Evolutionary conservation across 352 stramenopile species (phyloP).

Genomic region (Globisporangium takayamanum): DNA sequence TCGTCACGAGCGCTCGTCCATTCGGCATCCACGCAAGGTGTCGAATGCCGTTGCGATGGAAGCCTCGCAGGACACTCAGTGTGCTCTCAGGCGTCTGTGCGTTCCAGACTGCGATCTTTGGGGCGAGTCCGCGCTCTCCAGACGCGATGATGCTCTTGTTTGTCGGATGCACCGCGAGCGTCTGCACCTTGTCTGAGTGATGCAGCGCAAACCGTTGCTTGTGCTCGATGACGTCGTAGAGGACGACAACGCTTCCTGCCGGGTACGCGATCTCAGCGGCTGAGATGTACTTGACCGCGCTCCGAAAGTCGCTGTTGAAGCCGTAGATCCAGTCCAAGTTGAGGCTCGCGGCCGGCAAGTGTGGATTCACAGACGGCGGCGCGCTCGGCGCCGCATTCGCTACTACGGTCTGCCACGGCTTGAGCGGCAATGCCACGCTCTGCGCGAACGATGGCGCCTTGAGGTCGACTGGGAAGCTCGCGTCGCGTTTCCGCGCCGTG

Average conservation of each 20-base stretch:
- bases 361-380: constrained; percentile 40
- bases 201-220: constrained; percentile 60
- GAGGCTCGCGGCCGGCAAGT: constrained; percentile 48
- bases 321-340: constrained; percentile 78
- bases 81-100: constrained; percentile 28
- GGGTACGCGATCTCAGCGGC: constrained; percentile 58
- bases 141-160: constrained; percentile 45
- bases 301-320: constrained; percentile 65
- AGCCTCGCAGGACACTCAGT: constrained; percentile 57
- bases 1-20: constrained; percentile 50
- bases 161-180: constrained; percentile 48
- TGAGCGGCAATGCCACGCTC: constrained; percentile 19
- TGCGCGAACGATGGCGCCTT: constrained; percentile 32
- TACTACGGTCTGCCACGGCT: constrained; percentile 62
- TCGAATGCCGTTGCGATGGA: constrained; percentile 55
- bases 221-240: constrained; percentile 71
- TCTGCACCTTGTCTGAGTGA: constrained; percentile 55
- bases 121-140: constrained; percentile 44
- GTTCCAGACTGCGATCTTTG: constrained; percentile 70
- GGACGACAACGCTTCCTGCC: constrained; percentile 45
- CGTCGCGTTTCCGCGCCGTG: constrained; percentile 32
- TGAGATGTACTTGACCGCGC: constrained; percentile 54
- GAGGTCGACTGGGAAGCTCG: constrained; percentile 38
- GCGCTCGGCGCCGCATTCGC: constrained; percentile 51
- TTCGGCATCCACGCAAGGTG: constrained; percentile 74